phyloP scores from a whole-genome alignment of 176 grass and related monocot genomes.

The Oryza coarctata region DNA sequence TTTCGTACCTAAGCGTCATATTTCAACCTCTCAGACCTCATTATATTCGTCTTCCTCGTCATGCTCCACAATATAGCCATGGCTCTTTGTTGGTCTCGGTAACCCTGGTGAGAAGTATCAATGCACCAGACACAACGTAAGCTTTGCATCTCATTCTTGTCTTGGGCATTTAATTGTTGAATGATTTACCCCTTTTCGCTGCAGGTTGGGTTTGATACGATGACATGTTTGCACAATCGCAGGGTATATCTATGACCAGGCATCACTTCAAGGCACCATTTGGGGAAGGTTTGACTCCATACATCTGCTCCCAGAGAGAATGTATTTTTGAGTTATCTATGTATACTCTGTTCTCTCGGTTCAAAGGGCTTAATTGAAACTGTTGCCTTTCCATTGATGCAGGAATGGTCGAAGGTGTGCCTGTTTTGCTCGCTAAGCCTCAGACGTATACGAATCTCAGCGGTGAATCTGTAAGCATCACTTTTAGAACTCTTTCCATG shows the following conservation, averaged over 20 bases:
- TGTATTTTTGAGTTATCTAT: background rate
- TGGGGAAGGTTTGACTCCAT: conserved; percentile 62
- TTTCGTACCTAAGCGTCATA: background rate
- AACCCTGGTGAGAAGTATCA: conserved; percentile 87
- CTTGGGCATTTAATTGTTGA: background rate
- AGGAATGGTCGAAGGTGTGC: conserved; percentile 67
- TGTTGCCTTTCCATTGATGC: conserved; percentile 33
- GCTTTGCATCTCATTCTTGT: conserved; percentile 7
- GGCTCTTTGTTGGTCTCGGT: conserved; percentile 76
- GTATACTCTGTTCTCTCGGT: background rate
- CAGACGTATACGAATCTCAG: conserved; percentile 97
- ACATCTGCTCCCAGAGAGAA: background rate
- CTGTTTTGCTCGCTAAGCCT: conserved; percentile 76
- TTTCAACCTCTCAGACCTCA: conserved; percentile 16
- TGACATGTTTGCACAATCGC: conserved; percentile 74
- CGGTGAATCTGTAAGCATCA: conserved; percentile 74
- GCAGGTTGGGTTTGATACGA: conserved; percentile 94
- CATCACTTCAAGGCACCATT: conserved; percentile 83
- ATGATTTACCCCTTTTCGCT: background rate
- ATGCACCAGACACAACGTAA: conserved; percentile 66
- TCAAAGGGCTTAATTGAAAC: background rate
- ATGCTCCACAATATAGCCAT: conserved; percentile 38
- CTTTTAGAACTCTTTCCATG: conserved; percentile 1
- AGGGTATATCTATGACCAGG: conserved; percentile 59
- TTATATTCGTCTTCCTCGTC: conserved; percentile 25